phyloP scores from a whole-genome alignment of 352 stramenopile genomes.

The Aphanomyces cochlioides region DNA sequence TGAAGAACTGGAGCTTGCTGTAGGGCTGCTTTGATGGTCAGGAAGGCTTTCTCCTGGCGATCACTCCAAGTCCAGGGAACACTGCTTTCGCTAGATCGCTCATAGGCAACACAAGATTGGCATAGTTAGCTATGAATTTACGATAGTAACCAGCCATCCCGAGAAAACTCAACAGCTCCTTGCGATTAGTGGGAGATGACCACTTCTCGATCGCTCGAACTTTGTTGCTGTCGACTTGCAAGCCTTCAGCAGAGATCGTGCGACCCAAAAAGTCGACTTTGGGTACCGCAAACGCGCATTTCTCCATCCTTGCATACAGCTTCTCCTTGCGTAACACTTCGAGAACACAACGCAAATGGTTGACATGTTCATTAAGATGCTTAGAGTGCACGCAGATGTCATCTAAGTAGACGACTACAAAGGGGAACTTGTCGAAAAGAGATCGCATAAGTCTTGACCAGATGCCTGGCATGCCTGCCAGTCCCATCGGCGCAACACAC shows the following conservation, averaged over 20 bases:
- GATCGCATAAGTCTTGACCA: conserved; percentile 26
- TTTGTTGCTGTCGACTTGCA: conserved; percentile 31
- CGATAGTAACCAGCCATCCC: conserved; percentile 34
- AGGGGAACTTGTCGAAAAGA: no score
- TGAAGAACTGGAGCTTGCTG: conserved; percentile 36
- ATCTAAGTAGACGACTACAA: no score
- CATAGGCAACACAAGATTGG: conserved; percentile 28
- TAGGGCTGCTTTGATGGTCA: conserved; percentile 29
- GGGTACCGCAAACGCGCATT: conserved; percentile 19
- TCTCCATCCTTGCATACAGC: conserved; percentile 13
- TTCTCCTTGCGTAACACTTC: conserved; percentile 13
- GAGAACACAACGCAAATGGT: no score
- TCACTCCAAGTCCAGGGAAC: conserved; percentile 26
- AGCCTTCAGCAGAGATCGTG: conserved; percentile 21
- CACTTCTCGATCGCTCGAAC: conserved; percentile 24
- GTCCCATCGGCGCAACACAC: conserved; percentile 26
- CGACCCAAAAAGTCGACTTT: conserved; percentile 30
- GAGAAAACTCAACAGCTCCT: conserved; percentile 34
- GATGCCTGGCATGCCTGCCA: conserved; percentile 20
- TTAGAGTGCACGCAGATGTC: no score
- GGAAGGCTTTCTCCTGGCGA: conserved; percentile 25
- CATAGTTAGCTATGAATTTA: conserved; percentile 30
- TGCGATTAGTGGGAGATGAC: conserved; percentile 18
- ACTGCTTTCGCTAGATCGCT: conserved; percentile 25
- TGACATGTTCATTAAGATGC: no score